These are phyloP conservation scores for Aureobasidium sp. DNA, from an alignment of 2,329 filamentous ascomycete genomes.

Conservation along the genomic window DNA sequence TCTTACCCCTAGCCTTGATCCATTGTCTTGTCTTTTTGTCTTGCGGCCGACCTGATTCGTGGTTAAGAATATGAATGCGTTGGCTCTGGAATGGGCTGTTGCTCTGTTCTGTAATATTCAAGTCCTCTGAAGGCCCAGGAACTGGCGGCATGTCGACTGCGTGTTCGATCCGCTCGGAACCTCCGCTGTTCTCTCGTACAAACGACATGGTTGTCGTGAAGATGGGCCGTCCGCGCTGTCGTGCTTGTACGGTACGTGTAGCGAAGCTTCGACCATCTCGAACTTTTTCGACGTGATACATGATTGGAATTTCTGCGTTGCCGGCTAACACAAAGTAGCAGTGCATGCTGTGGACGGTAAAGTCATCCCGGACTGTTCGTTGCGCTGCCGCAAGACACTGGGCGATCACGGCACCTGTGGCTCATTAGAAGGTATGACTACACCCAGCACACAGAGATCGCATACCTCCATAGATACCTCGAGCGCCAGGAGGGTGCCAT, in stretches of 20 bases:
- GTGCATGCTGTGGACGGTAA: slow-evolving; percentile 91
- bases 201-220: slow-evolving; percentile 96
- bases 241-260: slow-evolving; percentile 90
- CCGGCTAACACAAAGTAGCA: slow-evolving; percentile 97
- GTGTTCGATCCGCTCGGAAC: slow-evolving; percentile 56
- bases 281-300: slow-evolving; percentile 93
- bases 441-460: neutral
- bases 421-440: neutral
- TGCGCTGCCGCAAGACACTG: slow-evolving; percentile 85
- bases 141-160: slow-evolving; percentile 48
- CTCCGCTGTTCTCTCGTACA: slow-evolving; percentile 56
- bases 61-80: slow-evolving; percentile 50
- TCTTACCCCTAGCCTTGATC: slow-evolving; percentile 66
- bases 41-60: slow-evolving; percentile 47
- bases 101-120: slow-evolving; percentile 25
- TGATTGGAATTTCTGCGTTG: slow-evolving; percentile 72
- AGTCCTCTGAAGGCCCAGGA: slow-evolving; percentile 34
- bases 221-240: slow-evolving; percentile 80
- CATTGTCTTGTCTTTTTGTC: slow-evolving; percentile 61
- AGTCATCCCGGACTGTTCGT: slow-evolving; percentile 71
- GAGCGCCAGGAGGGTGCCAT: slow-evolving; percentile 86
- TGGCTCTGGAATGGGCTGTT: slow-evolving; percentile 53
- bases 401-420: slow-evolving; percentile 71
- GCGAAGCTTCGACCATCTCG: slow-evolving; percentile 84
- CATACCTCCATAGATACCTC: slow-evolving; percentile 82